These are phyloP conservation scores for Fusarium kyushuense DNA, from an alignment of 2,329 filamentous ascomycete species.

Conservation along the genomic window DNA sequence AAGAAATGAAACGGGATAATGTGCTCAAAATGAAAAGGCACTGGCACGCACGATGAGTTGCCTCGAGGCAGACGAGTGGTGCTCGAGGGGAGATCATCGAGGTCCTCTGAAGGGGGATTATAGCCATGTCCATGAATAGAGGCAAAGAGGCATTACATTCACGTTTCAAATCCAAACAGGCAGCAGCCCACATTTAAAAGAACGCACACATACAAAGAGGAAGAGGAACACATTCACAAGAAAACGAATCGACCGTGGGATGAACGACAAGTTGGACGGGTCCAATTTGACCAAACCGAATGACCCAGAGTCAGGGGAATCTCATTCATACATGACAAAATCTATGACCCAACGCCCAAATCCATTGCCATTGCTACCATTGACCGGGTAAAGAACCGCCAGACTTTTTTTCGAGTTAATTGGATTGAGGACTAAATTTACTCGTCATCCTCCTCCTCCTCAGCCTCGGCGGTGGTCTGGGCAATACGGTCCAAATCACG, in stretches of 20 bases:
- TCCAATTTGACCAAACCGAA: conserved; percentile 54
- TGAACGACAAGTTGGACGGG: conserved; percentile 48
- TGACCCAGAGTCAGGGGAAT: conserved; percentile 54
- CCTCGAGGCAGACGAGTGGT: neutral
- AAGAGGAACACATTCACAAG: conserved; percentile 28
- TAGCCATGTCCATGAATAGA: neutral
- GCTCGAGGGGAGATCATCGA: neutral
- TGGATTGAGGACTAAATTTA: conserved; percentile 57
- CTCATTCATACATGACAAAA: conserved; percentile 58
- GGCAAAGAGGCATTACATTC: neutral
- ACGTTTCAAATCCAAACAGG: neutral
- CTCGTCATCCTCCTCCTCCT: conserved; percentile 75
- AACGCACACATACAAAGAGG: neutral
- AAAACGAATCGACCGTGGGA: conserved; percentile 16
- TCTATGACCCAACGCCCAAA: conserved; percentile 58
- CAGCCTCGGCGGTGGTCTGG: conserved; percentile 80
- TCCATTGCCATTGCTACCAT: conserved; percentile 47
- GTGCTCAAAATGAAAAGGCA: neutral
- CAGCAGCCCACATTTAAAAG: neutral
- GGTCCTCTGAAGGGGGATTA: neutral
- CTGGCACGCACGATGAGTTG: neutral
- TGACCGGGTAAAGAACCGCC: conserved; percentile 35
- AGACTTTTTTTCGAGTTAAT: conserved; percentile 49
- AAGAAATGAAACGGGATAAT: neutral
- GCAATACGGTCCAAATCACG: conserved; percentile 98